Evolutionary conservation across 345 rosid species (phyloP).

Genomic region (Stellera chamaejasme): DNA sequence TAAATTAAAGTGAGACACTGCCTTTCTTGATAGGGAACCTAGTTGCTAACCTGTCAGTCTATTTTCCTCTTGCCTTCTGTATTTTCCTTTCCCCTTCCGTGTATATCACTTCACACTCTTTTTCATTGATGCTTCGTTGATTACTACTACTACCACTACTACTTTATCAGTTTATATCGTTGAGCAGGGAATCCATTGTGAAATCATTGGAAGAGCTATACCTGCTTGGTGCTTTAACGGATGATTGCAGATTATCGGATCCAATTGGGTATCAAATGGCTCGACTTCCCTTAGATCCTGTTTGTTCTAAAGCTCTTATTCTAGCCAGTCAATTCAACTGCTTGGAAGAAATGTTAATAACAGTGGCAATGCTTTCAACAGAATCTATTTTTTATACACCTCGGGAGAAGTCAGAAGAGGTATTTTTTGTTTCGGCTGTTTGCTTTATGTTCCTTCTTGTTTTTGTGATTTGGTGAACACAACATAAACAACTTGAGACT

Average conservation of each 20-base stretch:
- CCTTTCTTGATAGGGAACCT: too few relatives aligned
- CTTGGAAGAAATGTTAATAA: constrained; percentile 86
- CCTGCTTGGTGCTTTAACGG: constrained; percentile 81
- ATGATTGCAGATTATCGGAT: constrained; percentile 71
- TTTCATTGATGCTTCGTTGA: not conserved
- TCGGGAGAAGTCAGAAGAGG: constrained; percentile 81
- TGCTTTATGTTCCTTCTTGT: constrained; percentile 7
- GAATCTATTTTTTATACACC: constrained; percentile 81
- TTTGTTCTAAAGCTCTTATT: constrained; percentile 80
- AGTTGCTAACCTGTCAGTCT: too few relatives aligned
- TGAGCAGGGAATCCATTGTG: constrained; percentile 61
- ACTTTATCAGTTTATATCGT: constrained; percentile 5
- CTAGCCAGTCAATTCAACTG: constrained; percentile 77
- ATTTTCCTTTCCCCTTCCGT: too few relatives aligned
- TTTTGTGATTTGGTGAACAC: not conserved
- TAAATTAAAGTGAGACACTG: too few relatives aligned
- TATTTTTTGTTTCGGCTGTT: constrained; percentile 8
- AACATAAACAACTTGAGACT: not conserved
- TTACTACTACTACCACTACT: not conserved
- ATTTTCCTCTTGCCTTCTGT: too few relatives aligned
- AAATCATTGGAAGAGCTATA: constrained; percentile 77
- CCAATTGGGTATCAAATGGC: constrained; percentile 90
- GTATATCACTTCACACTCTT: too few relatives aligned
- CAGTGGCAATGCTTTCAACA: constrained; percentile 86
- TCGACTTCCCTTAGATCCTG: constrained; percentile 84